Percentiles rank a stretch among this genome's conserved stretches.
Conservation (phyloP, 2,329 filamentous ascomycete genomes). For the Fusarium devonianum region DNA sequence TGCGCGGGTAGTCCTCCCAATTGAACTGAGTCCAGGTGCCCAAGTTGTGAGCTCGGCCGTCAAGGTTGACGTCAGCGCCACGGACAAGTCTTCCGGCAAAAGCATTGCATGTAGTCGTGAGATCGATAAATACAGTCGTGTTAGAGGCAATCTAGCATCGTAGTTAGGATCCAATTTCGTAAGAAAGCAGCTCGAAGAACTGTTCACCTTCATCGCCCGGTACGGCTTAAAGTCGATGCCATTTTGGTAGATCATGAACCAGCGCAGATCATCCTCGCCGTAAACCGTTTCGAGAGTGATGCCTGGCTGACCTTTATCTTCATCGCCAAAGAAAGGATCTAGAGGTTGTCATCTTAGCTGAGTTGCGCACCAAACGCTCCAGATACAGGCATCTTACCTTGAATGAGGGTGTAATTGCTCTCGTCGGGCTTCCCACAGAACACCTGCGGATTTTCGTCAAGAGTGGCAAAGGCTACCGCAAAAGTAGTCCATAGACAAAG, state of each 20-base stretch:
- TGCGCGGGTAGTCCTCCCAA: slow-evolving; percentile 25
- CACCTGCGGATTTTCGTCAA: no score
- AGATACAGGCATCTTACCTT: slow-evolving; percentile 2
- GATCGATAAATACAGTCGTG: slow-evolving; percentile 26
- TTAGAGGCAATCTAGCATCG: slow-evolving; percentile 19
- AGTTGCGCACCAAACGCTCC: not conserved
- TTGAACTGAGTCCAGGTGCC: slow-evolving; percentile 33
- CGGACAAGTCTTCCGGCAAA: slow-evolving; percentile 32
- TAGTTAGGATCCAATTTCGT: not conserved
- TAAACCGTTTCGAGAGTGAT: slow-evolving; percentile 14
- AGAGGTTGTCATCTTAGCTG: not conserved
- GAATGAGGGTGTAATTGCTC: slow-evolving; percentile 20
- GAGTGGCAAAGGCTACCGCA: not conserved
- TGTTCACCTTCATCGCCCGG: slow-evolving; percentile 24
- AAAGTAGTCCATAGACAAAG: no score
- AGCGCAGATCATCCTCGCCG: slow-evolving; percentile 8
- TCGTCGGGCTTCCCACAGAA: slow-evolving; percentile 16
- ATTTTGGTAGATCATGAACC: slow-evolving; percentile 36
- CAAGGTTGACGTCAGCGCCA: slow-evolving; percentile 18
- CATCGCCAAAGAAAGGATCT: slow-evolving; percentile 31
- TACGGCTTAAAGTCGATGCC: slow-evolving; percentile 32
- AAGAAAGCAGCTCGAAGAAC: no score
- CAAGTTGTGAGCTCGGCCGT: slow-evolving; percentile 25
- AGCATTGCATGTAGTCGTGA: slow-evolving; percentile 12
- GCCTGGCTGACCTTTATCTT: slow-evolving; percentile 26